Base-by-base conservation (phyloP, 2,329 filamentous ascomycete species). In the Aspergillus brasiliensis region DNA sequence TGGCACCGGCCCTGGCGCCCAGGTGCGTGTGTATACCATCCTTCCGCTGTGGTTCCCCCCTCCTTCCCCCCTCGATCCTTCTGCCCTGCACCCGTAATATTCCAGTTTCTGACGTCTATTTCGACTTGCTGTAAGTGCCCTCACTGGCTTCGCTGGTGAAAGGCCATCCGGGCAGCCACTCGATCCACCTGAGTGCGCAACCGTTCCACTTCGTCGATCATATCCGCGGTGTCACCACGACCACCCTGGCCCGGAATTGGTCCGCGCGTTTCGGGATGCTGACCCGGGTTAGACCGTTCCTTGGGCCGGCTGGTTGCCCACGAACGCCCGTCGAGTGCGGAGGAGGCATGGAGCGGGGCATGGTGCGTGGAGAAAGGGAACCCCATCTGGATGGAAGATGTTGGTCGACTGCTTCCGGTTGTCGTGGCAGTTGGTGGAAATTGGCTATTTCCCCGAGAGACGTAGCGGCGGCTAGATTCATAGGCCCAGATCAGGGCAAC, bases 401-500 rank as follows among this genome's bases (percentile, higher is more conserved):
- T 62, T 51, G 65, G 60, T 55, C 58, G 65, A 44, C 62, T 61
- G 31, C 37, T 55, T 54, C 56, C 57, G 31, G 58, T 66, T 31
- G 64, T 60, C 28, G 65, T 66, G 38, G 62, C 62, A 13, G 65
- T 65, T 37, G 70, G 65, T n/a, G 66, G 64, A 25, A 63, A 60
- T 19, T 65, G 66, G 38, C 57, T 71, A 52, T 59, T 60, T 60
- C 57, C 60, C 58, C 66, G 70, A 57, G 64, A 70, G 34, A 69
- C 61, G 54, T 70, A 64, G 34, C 67, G 71, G 62, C 70, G 71
- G 59, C 71, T 74, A 57, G 72, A 70, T 66, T 79, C 85, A 69
- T 84, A 88, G n/a, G 76, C 73, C 77, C 83, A 82, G 57, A 88
- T 87, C 55, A 84, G 72, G 40, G 76, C 80, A 54, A 88, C 82